Conservation (phyloP, 176 grass and related monocot species). For the Tillandsia leiboldiana region DNA sequence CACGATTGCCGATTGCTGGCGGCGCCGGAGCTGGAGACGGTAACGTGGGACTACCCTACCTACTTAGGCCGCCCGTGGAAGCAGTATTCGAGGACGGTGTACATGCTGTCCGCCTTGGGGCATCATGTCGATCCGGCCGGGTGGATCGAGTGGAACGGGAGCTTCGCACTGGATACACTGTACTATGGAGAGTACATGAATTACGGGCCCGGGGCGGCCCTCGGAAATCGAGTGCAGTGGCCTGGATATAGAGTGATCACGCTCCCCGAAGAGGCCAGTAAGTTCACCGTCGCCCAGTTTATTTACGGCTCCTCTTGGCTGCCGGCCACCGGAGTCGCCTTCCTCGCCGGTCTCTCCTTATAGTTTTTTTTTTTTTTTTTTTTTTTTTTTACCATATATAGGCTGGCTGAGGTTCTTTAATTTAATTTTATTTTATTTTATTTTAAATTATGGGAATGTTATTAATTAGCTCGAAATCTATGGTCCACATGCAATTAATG, state of each 20-base stretch:
- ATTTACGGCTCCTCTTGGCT: conserved; percentile 45
- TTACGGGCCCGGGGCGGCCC: conserved; percentile 34
- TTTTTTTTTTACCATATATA: not conserved
- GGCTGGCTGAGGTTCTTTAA: too few species aligned
- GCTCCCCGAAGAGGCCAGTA: conserved; percentile 35
- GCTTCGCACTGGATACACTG: conserved; percentile 35
- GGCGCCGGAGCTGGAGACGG: conserved; percentile 23
- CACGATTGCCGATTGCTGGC: conserved; percentile 34
- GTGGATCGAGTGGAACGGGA: conserved; percentile 52
- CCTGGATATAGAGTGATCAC: conserved; percentile 43
- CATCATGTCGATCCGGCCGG: conserved; percentile 42
- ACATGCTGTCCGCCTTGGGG: conserved; percentile 46
- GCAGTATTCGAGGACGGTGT: conserved; percentile 43
- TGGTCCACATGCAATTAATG: too few species aligned
- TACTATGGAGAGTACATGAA: conserved; percentile 79
- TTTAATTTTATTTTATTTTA: too few species aligned
- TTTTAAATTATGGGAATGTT: too few species aligned
- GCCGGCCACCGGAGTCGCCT: conserved; percentile 46
- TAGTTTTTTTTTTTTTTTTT: not conserved
- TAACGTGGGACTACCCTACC: conserved; percentile 18
- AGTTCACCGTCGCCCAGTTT: conserved; percentile 48
- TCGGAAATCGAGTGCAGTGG: conserved; percentile 31
- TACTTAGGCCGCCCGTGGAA: conserved; percentile 71
- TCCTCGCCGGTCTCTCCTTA: conserved; percentile 35
- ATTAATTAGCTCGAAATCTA: too few species aligned